Conservation (phyloP, 106 monocot genomes). For the Apostasia shenzhenica region DNA sequence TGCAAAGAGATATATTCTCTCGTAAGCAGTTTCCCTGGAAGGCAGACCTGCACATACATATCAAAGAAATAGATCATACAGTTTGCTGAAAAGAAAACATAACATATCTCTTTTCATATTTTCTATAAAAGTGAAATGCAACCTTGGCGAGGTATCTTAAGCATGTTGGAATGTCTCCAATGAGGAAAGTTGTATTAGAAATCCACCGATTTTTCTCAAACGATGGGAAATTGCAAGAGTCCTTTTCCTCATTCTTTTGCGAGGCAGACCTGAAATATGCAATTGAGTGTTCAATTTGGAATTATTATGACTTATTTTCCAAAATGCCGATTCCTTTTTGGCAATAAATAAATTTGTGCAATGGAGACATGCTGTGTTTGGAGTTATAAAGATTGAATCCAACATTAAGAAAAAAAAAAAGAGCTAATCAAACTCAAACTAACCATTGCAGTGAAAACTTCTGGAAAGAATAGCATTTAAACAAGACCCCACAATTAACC, state of each 20-base stretch:
- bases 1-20: slow-evolving; percentile 37
- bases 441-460: no score
- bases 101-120: background rate
- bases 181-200: slow-evolving; percentile 74
- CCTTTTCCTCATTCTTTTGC: slow-evolving; percentile 19
- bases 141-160: slow-evolving; percentile 67
- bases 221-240: slow-evolving; percentile 30
- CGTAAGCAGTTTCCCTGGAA: slow-evolving; percentile 74
- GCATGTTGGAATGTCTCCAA: slow-evolving; percentile 55
- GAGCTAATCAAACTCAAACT: no score
- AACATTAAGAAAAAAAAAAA: no score
- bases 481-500: no score
- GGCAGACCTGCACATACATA: slow-evolving; percentile 35
- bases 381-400: no score
- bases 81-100: background rate
- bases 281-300: no score
- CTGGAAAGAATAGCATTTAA: no score
- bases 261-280: slow-evolving; percentile 28
- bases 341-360: no score
- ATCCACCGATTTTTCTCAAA: slow-evolving; percentile 47
- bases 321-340: no score
- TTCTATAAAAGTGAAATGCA: background rate
- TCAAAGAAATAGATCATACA: slow-evolving; percentile 1
- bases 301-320: no score
- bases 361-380: no score